These are phyloP conservation scores for Kwoniella mangroviensis DNA, from an alignment of 768 basidiomycete species.

Conservation along the genomic window DNA sequence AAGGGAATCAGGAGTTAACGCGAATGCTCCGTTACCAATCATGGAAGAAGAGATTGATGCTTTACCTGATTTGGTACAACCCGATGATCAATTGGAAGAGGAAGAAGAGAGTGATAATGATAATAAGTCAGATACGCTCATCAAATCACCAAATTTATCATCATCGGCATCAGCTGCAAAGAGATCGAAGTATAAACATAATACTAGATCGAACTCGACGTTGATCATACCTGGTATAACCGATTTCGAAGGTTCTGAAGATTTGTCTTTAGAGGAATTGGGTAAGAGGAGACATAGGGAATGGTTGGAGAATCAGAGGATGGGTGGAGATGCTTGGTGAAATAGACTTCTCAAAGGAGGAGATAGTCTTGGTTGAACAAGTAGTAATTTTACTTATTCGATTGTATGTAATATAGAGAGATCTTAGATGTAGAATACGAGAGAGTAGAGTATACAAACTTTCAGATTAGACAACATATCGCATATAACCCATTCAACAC, in stretches of 20 bases:
- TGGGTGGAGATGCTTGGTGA: constrained; percentile 15
- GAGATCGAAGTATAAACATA: neutral
- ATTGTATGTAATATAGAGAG: too few relatives aligned
- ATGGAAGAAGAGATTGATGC: constrained; percentile 17
- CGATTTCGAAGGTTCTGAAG: constrained; percentile 13
- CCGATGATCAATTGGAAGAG: neutral
- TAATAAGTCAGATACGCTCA: constrained; percentile 4
- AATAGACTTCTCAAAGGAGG: too few relatives aligned
- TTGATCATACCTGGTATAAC: constrained; percentile 19
- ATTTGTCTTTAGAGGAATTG: constrained; percentile 43
- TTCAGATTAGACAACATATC: too few relatives aligned
- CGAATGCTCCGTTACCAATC: neutral
- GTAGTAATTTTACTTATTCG: too few relatives aligned
- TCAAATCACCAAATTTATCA: constrained; percentile 11
- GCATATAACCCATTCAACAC: too few relatives aligned
- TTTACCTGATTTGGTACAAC: constrained; percentile 11
- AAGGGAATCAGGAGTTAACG: neutral
- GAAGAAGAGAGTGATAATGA: constrained; percentile 4
- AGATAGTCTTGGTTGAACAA: too few relatives aligned
- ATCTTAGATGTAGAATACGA: neutral
- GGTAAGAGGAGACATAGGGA: constrained; percentile 44
- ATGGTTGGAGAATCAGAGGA: constrained; percentile 21
- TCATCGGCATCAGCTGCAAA: too few relatives aligned
- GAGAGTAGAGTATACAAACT: too few relatives aligned
- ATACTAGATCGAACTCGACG: neutral